Evolutionary conservation across 2,329 filamentous ascomycete genomes (phyloP).

Genomic region (Trichoderma citrinoviride): DNA sequence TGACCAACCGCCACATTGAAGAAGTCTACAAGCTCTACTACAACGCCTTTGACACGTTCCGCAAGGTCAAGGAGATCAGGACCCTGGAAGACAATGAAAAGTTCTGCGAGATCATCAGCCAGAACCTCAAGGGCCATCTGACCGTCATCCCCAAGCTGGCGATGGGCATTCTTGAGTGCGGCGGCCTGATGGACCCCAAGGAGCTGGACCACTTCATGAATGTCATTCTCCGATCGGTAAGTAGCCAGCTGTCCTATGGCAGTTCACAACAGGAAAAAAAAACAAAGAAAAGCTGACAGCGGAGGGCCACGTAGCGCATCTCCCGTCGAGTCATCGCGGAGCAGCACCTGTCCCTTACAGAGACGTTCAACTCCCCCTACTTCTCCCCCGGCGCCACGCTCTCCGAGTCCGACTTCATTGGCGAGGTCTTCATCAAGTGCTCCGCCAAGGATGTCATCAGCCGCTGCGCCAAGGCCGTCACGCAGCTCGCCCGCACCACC

Average conservation of each 20-base stretch:
- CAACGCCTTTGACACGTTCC: slow-evolving; percentile 88
- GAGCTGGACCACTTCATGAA: slow-evolving; percentile 95
- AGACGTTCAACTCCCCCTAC: slow-evolving; percentile 88
- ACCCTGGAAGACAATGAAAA: slow-evolving; percentile 85
- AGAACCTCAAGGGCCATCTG: slow-evolving; percentile 81
- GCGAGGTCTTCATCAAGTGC: slow-evolving; percentile 92
- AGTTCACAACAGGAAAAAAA: too few species aligned
- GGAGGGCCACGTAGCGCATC: slow-evolving; percentile 62
- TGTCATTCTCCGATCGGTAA: slow-evolving; percentile 80
- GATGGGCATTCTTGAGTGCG: slow-evolving; percentile 91
- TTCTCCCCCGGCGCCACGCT: slow-evolving; percentile 79
- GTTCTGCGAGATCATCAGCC: slow-evolving; percentile 76
- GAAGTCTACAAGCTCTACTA: slow-evolving; percentile 97
- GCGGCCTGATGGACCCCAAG: slow-evolving; percentile 73
- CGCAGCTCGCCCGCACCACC: slow-evolving; percentile 68
- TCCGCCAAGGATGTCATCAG: slow-evolving; percentile 86
- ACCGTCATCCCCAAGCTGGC: slow-evolving; percentile 91
- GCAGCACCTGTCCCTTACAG: slow-evolving; percentile 90
- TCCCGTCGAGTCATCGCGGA: slow-evolving; percentile 95
- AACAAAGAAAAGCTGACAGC: not conserved
- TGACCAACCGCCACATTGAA: slow-evolving; percentile 91
- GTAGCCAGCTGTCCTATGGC: slow-evolving; percentile 29
- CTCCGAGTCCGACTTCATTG: slow-evolving; percentile 78
- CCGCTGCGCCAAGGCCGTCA: slow-evolving; percentile 73
- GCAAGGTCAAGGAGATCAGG: slow-evolving; percentile 78